Percentiles rank a stretch among this genome's conserved stretches.
These are phyloP conservation scores for Pichia sp. DNA, from an alignment of 1,139 yeast genomes.

Conservation along the genomic window DNA sequence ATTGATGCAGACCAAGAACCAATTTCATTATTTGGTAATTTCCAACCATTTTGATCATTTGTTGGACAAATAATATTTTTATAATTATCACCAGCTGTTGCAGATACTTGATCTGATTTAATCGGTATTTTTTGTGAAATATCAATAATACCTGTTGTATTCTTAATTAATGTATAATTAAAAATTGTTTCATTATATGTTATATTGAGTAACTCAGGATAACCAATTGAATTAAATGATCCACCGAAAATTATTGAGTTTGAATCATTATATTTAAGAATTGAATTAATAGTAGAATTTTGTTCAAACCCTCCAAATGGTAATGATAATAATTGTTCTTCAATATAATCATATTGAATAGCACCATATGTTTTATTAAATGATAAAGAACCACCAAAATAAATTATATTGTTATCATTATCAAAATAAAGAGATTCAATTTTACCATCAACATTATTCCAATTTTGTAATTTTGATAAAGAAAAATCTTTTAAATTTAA, in stretches of 20 bases:
- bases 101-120: conserved; percentile 6
- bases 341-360: conserved; percentile 54
- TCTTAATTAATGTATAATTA: conserved; percentile 19
- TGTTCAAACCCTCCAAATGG: conserved; percentile 77
- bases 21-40: conserved; percentile 41
- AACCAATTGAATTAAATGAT: conserved; percentile 55
- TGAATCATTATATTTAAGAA: conserved; percentile 40
- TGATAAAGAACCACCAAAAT: conserved; percentile 75
- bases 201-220: conserved; percentile 39
- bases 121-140: conserved; percentile 17
- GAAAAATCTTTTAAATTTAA: conserved; percentile 9
- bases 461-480: conserved; percentile 16
- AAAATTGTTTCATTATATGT: conserved; percentile 24
- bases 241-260: conserved; percentile 77
- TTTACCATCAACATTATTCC: conserved; percentile 39
- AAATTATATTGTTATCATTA: conserved; percentile 45
- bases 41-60: conserved; percentile 44
- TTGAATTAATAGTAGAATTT: conserved; percentile 58
- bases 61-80: conserved; percentile 57
- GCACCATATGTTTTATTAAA: conserved; percentile 52
- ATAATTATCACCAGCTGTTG: conserved; percentile 26
- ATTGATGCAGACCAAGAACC: conserved; percentile 67
- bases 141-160: conserved; percentile 19
- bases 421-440: conserved; percentile 49
- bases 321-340: conserved; percentile 40